phyloP scores from a whole-genome alignment of 148 eudicot genomes.

The Cornus kousa region DNA sequence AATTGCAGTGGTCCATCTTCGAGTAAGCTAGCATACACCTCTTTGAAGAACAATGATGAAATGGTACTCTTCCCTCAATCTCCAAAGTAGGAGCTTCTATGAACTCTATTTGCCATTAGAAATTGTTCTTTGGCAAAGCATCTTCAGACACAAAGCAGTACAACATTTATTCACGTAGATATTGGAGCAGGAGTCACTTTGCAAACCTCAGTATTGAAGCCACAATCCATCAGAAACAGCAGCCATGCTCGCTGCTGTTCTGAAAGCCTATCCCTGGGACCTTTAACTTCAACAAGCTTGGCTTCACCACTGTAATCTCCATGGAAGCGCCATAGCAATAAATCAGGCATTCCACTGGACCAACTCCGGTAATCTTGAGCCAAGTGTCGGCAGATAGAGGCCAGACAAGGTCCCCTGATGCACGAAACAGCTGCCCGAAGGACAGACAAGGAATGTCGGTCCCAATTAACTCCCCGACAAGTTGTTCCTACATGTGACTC shows the following conservation, averaged over 20 bases:
- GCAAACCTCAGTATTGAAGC: constrained; percentile 76
- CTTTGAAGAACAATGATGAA: not conserved
- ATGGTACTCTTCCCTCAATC: not conserved
- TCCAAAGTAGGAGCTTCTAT: not conserved
- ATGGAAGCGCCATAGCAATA: constrained; percentile 78
- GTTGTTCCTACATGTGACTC: constrained; percentile 74
- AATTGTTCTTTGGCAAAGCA: not conserved
- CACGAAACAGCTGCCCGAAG: constrained; percentile 84
- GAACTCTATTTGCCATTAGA: not conserved
- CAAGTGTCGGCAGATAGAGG: constrained; percentile 71
- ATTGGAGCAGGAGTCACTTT: constrained; percentile 55
- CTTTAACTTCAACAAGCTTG: constrained; percentile 96
- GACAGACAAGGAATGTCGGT: constrained; percentile 60
- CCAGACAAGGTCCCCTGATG: constrained; percentile 74
- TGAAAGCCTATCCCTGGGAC: constrained; percentile 85
- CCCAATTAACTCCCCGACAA: constrained; percentile 90
- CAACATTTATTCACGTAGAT: constrained; percentile 14
- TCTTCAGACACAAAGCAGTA: not conserved
- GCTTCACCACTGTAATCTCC: constrained; percentile 84
- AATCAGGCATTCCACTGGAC: constrained; percentile 96
- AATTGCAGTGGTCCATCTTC: not conserved
- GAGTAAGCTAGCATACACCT: not conserved
- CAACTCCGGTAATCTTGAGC: constrained; percentile 88
- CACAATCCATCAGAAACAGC: constrained; percentile 80
- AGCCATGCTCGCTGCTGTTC: constrained; percentile 97